Evolutionary conservation across 2,329 filamentous ascomycete species (phyloP).

Genomic region (Leptodontidium sp.): DNA sequence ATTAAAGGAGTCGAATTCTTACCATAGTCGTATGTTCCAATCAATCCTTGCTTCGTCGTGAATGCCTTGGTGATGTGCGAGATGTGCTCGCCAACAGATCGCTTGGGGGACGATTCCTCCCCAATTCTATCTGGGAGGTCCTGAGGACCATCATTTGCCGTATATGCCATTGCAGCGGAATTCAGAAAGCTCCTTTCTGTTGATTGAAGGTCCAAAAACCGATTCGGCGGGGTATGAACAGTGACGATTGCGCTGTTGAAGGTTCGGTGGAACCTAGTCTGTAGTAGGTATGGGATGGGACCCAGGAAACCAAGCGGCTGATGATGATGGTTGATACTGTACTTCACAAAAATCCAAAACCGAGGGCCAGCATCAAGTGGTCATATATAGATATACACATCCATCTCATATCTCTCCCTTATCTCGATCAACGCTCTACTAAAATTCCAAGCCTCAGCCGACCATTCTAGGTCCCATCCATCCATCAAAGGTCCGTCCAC

Average conservation of each 20-base stretch:
- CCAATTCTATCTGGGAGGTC: conserved; percentile 54
- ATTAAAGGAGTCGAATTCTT: conserved; percentile 53
- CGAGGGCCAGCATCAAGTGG: neutral
- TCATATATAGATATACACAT: conserved; percentile 7
- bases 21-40: conserved; percentile 89
- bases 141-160: conserved; percentile 41
- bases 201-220: neutral
- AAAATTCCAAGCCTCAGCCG: conserved; percentile 14
- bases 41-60: conserved; percentile 69
- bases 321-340: neutral
- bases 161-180: conserved; percentile 36
- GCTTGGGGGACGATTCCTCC: conserved; percentile 51
- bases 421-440: conserved; percentile 9
- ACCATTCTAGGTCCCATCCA: neutral
- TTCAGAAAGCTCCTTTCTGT: neutral
- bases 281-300: neutral
- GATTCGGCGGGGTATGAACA: neutral
- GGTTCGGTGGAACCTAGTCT: conserved; percentile 1
- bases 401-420: neutral
- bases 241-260: neutral
- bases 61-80: conserved; percentile 54
- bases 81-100: conserved; percentile 51
- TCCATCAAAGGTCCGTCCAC: conserved; percentile 1
- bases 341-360: neutral
- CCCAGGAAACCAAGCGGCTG: conserved; percentile 2